Percentiles rank a stretch among this genome's conserved stretches.
Conservation (phyloP, 352 stramenopile genomes). For the Blastocystis sp. region DNA sequence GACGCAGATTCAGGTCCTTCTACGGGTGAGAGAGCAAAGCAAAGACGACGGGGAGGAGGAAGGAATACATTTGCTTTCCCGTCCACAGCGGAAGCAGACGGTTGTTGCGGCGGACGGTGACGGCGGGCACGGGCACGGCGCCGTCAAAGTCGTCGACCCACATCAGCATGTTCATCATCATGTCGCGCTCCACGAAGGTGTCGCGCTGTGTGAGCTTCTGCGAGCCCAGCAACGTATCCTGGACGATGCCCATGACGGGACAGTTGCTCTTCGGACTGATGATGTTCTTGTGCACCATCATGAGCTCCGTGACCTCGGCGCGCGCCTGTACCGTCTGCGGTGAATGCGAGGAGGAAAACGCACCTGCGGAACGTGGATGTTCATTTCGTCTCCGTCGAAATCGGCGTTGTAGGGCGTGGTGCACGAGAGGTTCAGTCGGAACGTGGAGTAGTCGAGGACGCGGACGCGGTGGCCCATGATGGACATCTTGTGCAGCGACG, state of each 20-base stretch:
- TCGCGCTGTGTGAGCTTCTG: slow-evolving; percentile 95
- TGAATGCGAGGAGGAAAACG: not conserved
- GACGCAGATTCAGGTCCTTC: slow-evolving; percentile 82
- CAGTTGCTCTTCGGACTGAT: slow-evolving; percentile 94
- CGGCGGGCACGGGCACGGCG: slow-evolving; percentile 85
- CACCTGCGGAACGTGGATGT: slow-evolving; percentile 85
- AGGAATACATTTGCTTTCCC: slow-evolving; percentile 92
- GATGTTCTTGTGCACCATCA: slow-evolving; percentile 95
- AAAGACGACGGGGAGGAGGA: slow-evolving; percentile 73
- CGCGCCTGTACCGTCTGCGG: slow-evolving; percentile 78
- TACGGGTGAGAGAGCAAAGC: not conserved
- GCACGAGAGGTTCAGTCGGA: slow-evolving; percentile 91
- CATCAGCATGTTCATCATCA: slow-evolving; percentile 95
- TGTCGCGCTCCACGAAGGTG: slow-evolving; percentile 89
- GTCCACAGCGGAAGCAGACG: slow-evolving; percentile 73
- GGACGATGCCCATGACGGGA: slow-evolving; percentile 97
- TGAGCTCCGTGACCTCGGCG: slow-evolving; percentile 90
- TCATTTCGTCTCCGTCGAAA: slow-evolving; percentile 99
- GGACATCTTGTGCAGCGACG: slow-evolving; percentile 97
- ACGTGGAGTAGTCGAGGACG: slow-evolving; percentile 97
- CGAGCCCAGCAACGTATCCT: slow-evolving; percentile 85
- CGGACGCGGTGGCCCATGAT: slow-evolving; percentile 98
- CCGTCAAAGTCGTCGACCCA: slow-evolving; percentile 86
- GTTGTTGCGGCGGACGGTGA: slow-evolving; percentile 76
- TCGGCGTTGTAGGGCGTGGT: slow-evolving; percentile 98